Conservation (phyloP, 192 early-diverging fungal species). For the Geranomyces michiganensis region DNA sequence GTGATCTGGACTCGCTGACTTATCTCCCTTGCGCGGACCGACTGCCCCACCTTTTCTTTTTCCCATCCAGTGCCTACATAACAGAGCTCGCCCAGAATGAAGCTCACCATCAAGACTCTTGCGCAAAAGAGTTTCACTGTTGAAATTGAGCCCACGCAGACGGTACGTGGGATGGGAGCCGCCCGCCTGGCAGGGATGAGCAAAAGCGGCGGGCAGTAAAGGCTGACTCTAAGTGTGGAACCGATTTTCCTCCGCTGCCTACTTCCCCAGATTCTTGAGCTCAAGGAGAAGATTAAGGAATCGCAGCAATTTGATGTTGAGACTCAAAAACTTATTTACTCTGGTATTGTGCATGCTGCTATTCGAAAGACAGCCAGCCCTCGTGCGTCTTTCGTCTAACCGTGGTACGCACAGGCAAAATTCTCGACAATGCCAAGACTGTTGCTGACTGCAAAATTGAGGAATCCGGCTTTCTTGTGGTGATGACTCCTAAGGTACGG, state of each 20-base stretch:
- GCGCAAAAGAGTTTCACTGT: conserved; percentile 82
- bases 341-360: conserved; percentile 57
- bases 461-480: conserved; percentile 94
- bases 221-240: not conserved
- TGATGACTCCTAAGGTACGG: conserved; percentile 88
- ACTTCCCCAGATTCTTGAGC: conserved; percentile 61
- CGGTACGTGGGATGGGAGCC: conserved; percentile 25
- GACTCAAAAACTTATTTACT: conserved; percentile 86
- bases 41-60: no score
- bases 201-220: no score
- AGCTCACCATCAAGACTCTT: conserved; percentile 89
- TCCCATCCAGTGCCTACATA: not conserved
- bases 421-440: conserved; percentile 76
- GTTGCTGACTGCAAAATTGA: conserved; percentile 74
- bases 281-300: conserved; percentile 81
- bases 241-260: not conserved
- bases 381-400: not conserved
- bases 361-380: no score
- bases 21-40: no score
- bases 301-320: conserved; percentile 69
- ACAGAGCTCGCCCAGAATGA: conserved; percentile 50
- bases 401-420: conserved; percentile 69
- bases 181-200: not conserved
- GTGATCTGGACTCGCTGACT: no score
- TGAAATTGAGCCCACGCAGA: conserved; percentile 72